Conservation (phyloP, 176 grass and related monocot genomes). For the Aegilops longissima region DNA sequence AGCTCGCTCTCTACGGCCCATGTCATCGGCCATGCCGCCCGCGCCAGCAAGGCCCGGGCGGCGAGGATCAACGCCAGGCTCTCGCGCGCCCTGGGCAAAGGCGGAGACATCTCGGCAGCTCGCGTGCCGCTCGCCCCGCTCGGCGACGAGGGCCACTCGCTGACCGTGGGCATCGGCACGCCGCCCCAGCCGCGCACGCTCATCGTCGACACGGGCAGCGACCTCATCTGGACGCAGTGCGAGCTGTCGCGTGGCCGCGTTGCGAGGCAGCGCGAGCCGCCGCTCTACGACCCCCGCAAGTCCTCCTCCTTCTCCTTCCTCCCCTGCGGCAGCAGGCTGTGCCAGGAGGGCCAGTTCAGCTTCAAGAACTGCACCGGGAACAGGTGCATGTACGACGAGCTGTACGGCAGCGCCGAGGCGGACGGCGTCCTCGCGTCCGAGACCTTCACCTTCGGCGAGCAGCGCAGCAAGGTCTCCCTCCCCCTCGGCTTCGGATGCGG, state of each 20-base stretch:
- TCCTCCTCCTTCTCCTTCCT: conserved; percentile 42
- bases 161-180: conserved; percentile 54
- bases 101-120: background rate
- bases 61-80: conserved; percentile 5
- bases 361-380: conserved; percentile 30
- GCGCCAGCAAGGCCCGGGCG: conserved; percentile 27
- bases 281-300: conserved; percentile 41
- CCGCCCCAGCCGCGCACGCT: conserved; percentile 42
- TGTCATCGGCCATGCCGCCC: conserved; percentile 16
- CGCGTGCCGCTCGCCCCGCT: conserved; percentile 19
- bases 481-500: conserved; percentile 46
- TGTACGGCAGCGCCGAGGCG: conserved; percentile 36
- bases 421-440: conserved; percentile 46
- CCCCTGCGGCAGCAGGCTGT: conserved; percentile 47
- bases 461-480: background rate
- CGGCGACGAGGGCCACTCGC: background rate
- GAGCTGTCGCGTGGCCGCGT: conserved; percentile 6
- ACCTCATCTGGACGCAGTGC: conserved; percentile 64
- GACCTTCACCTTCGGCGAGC: conserved; percentile 51
- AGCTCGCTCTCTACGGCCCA: conserved; percentile 14
- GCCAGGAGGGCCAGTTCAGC: conserved; percentile 35
- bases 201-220: conserved; percentile 11
- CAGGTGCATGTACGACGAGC: conserved; percentile 41
- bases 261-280: conserved; percentile 9
- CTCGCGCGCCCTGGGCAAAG: background rate